Conservation (phyloP, 148 eudicot species). For the Vaccinium macrocarpon region DNA sequence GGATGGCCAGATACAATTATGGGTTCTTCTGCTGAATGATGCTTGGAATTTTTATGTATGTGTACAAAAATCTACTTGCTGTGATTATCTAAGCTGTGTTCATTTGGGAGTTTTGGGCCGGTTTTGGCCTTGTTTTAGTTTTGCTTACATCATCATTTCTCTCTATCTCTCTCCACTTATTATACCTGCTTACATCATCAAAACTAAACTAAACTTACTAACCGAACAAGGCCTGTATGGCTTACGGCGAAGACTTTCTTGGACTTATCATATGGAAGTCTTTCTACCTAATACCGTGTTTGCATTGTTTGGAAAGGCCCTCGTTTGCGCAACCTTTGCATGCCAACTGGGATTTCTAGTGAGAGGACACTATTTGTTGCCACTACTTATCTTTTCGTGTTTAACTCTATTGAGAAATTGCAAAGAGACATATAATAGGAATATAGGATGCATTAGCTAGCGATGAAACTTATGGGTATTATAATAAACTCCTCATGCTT, state of each 20-base stretch:
- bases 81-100: too few species aligned
- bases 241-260: neutral
- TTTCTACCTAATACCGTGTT: neutral
- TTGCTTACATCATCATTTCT: too few species aligned
- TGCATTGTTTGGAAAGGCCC: neutral
- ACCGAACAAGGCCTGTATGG: too few species aligned
- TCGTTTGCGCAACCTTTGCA: neutral
- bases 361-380: neutral
- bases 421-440: neutral
- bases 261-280: neutral
- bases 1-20: neutral
- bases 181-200: too few species aligned
- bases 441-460: too few species aligned
- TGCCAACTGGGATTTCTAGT: neutral
- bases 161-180: too few species aligned
- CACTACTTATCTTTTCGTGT: neutral
- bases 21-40: neutral
- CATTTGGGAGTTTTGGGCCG: too few species aligned
- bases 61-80: neutral
- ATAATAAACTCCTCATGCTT: neutral
- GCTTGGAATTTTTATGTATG: neutral
- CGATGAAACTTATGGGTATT: neutral
- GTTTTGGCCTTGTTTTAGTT: too few species aligned
- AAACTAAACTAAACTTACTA: too few species aligned
- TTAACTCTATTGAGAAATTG: neutral